Conservation (phyloP, 2,329 filamentous ascomycete species). For the Dissoconium aciculare region DNA sequence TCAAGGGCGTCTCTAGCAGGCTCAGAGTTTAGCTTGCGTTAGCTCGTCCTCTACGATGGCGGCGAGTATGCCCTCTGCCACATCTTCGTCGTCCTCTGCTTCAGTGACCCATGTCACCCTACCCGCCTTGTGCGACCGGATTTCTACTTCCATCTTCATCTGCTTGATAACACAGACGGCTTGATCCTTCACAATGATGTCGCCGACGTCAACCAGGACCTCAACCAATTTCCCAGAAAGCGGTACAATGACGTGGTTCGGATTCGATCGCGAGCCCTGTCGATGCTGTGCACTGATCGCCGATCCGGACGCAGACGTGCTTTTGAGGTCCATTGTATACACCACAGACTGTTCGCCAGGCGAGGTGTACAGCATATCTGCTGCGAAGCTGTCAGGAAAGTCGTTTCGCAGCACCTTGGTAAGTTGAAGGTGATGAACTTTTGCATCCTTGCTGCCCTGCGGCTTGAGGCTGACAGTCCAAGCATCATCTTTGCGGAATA, state of each 20-base stretch:
- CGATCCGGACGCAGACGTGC: slow-evolving; percentile 30
- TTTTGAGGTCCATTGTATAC: slow-evolving; percentile 30
- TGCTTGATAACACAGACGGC: slow-evolving; percentile 46
- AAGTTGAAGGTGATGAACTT: slow-evolving; percentile 39
- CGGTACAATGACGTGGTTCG: slow-evolving; percentile 40
- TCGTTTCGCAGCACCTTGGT: slow-evolving; percentile 43
- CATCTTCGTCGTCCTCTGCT: slow-evolving; percentile 40
- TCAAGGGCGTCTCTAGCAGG: too few relatives aligned
- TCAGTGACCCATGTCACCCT: slow-evolving; percentile 38
- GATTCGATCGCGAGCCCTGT: slow-evolving; percentile 36
- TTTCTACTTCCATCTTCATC: slow-evolving; percentile 58
- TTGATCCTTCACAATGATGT: slow-evolving; percentile 36
- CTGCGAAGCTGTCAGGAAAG: slow-evolving; percentile 41
- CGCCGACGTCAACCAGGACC: slow-evolving; percentile 40
- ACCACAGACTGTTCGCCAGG: slow-evolving; percentile 21
- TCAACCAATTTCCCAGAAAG: slow-evolving; percentile 47
- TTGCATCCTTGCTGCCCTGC: slow-evolving; percentile 12
- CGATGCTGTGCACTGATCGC: slow-evolving; percentile 28
- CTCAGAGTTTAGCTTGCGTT: slow-evolving; percentile 15
- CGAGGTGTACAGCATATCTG: slow-evolving; percentile 37
- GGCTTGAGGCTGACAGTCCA: slow-evolving; percentile 39
- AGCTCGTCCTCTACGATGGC: slow-evolving; percentile 32
- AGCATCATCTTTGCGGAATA: slow-evolving; percentile 38
- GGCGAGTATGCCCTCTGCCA: slow-evolving; percentile 40
- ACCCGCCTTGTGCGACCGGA: slow-evolving; percentile 37